Evolutionary conservation across 768 basidiomycete genomes (phyloP), one percentile per base, ranked within the genome.

Genomic region (Termitomyces sp.): DNA sequence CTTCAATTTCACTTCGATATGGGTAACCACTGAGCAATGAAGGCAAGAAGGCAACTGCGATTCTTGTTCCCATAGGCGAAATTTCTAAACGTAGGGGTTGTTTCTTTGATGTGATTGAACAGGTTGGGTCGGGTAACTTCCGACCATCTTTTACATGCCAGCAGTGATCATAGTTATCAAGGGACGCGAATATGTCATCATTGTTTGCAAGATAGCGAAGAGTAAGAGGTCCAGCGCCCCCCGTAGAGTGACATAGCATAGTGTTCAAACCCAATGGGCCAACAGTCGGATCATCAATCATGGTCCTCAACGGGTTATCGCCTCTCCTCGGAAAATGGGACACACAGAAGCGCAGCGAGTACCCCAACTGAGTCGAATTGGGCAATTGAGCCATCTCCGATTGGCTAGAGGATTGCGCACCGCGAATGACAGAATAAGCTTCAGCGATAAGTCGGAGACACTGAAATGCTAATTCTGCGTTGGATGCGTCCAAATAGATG

Each of bases 241-340:
- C 12, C 7, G 42, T 15, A 18, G 39, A 56, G 11, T 5, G 20
- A 22, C 16, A 28, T 9, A 39, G 13, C 24, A 60, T 22, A 8
- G 42, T 16, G 28, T 53, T n/a, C 12, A 60, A 22, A 24, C 54
- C 15, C 7, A 28, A 15, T 45, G 35, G 42, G 4, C 24, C 20
- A 18, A 53, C 33, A 32, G 55, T 35, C 2, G 38, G 7, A 28
- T 60, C 44, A 22, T 54, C 44, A 39, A 49, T 28, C n/a, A n/a
- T n/a, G n/a, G n/a, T 24, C 1, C n/a, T 22, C 13, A 50, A 13
- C 2, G 5, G 16, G 12, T 35, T 54, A 6, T 24, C n/a, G n/a
- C n/a, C n/a, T n/a, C n/a, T n/a, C n/a, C n/a, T n/a, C n/a, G n/a
- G 52, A 60, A 60, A 32, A 20, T 60, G 59, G 8, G 59, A 60